These are phyloP conservation scores for Eucalyptus marginata DNA, from an alignment of 345 rosid genomes.

Conservation along the genomic window DNA sequence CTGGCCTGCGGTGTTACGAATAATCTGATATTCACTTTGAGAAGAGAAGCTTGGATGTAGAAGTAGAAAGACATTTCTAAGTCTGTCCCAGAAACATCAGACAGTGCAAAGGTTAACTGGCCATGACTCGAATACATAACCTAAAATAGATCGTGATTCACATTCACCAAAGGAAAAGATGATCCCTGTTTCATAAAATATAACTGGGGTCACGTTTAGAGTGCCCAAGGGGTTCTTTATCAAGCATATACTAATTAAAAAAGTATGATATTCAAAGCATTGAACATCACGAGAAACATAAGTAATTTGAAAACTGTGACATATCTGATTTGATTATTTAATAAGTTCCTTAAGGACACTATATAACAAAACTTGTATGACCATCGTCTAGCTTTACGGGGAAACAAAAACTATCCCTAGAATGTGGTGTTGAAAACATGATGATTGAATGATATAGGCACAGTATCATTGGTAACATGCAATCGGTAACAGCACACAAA, in stretches of 20 bases:
- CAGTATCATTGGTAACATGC: background rate
- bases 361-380: background rate
- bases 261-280: background rate
- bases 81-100: background rate
- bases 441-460: background rate
- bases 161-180: background rate
- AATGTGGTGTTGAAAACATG: background rate
- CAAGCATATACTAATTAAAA: background rate
- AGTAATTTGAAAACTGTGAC: background rate
- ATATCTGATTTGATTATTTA: conserved; percentile 3
- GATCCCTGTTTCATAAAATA: background rate
- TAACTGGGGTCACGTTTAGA: background rate
- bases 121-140: background rate
- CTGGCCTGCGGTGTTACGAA: background rate
- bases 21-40: background rate
- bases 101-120: background rate
- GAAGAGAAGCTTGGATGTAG: background rate
- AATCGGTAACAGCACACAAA: background rate
- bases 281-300: background rate
- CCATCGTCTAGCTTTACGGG: background rate
- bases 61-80: background rate
- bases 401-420: background rate
- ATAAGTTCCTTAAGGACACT: conserved; percentile 8
- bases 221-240: background rate
- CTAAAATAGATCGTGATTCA: background rate